Conservation (phyloP, 1,139 yeast genomes). For the Hemisphaericaspora xylofermentans region DNA sequence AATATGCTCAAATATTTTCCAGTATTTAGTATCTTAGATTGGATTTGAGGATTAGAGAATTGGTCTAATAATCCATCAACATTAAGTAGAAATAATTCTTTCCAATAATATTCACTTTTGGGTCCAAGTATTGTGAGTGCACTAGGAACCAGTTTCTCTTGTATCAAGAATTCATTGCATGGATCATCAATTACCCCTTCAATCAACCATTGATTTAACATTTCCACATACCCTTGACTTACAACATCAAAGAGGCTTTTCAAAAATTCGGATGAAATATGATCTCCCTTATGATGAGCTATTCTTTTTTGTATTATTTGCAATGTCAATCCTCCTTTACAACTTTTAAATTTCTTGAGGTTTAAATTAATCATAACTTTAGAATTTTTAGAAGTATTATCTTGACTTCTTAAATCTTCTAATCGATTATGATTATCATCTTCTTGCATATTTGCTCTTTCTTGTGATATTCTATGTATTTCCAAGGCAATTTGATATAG, state of each 20-base stretch:
- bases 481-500: constrained; percentile 54
- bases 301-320: constrained; percentile 60
- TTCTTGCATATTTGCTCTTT: constrained; percentile 14
- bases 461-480: constrained; percentile 42
- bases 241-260: constrained; percentile 54
- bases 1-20: constrained; percentile 84
- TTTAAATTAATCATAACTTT: constrained; percentile 8
- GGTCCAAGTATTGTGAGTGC: constrained; percentile 38
- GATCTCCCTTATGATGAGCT: constrained; percentile 65
- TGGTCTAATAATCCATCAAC: constrained; percentile 76
- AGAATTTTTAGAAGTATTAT: background rate
- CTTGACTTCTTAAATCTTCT: background rate
- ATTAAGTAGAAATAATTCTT: constrained; percentile 72
- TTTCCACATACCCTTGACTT: constrained; percentile 61
- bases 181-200: constrained; percentile 78
- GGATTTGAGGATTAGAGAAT: constrained; percentile 53
- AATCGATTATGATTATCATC: background rate
- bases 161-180: constrained; percentile 77
- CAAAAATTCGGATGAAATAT: constrained; percentile 52
- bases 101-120: constrained; percentile 81
- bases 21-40: constrained; percentile 68
- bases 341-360: constrained; percentile 40
- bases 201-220: constrained; percentile 77
- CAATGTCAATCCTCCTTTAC: constrained; percentile 70
- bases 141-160: constrained; percentile 38